Evolutionary conservation across 2,329 filamentous ascomycete genomes (phyloP).

Genomic region (Colletotrichum spaethianum): DNA sequence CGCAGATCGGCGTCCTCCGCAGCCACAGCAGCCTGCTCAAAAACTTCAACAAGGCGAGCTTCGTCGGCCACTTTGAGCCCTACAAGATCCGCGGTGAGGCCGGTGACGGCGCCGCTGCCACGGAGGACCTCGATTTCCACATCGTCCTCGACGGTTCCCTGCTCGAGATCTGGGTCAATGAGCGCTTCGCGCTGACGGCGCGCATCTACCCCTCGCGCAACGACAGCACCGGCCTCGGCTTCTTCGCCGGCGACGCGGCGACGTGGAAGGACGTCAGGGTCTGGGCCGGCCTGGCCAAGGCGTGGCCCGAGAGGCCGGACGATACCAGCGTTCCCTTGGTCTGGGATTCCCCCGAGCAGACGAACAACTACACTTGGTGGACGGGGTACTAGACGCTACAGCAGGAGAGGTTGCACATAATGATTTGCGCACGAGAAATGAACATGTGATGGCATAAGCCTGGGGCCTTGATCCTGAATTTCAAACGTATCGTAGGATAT

Average conservation of each 20-base stretch:
- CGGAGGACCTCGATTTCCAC: conserved; percentile 39
- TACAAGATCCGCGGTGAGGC: conserved; percentile 22
- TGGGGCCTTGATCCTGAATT: too few relatives aligned
- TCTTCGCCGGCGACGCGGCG: conserved; percentile 35
- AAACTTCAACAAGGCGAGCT: conserved; percentile 40
- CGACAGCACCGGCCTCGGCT: conserved; percentile 40
- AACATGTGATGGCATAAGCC: too few relatives aligned
- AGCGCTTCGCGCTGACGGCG: conserved; percentile 40
- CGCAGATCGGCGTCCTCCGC: conserved; percentile 36
- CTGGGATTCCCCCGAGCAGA: conserved; percentile 40
- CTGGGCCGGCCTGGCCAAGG: conserved; percentile 37
- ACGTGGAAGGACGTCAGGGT: conserved; percentile 37
- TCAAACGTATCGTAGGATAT: background rate
- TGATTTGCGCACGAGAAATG: too few relatives aligned
- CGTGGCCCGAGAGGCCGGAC: conserved; percentile 40
- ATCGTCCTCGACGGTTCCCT: conserved; percentile 38
- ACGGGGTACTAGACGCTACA: conserved; percentile 25
- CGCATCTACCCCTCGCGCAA: conserved; percentile 42
- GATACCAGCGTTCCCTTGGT: conserved; percentile 34
- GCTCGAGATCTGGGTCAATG: conserved; percentile 42
- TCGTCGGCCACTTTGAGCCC: conserved; percentile 40
- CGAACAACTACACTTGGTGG: conserved; percentile 41
- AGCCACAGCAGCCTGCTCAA: conserved; percentile 39
- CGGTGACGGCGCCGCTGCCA: background rate
- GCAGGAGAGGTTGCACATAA: background rate